phyloP scores from a whole-genome alignment of 208 protist species.

The Trypanosomatidae sp. region DNA sequence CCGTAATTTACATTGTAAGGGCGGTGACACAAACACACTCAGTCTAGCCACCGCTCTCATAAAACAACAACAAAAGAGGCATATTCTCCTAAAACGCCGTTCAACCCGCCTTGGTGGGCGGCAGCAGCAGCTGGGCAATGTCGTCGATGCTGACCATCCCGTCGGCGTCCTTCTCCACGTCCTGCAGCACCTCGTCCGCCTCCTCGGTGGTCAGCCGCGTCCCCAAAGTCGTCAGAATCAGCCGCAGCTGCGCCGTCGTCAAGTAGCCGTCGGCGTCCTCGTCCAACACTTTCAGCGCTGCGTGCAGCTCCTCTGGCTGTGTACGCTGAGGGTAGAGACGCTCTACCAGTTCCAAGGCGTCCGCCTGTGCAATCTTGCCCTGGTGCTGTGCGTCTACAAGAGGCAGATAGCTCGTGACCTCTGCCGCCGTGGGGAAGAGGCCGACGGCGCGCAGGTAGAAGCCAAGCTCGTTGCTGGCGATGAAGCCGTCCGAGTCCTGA shows the following conservation, averaged over 20 bases:
- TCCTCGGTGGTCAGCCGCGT: constrained; percentile 90
- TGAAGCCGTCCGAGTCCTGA: constrained; percentile 97
- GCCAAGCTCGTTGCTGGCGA: constrained; percentile 97
- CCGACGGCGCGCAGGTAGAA: constrained; percentile 98
- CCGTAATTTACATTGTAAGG: no score
- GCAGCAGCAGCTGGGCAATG: constrained; percentile 64
- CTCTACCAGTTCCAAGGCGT: constrained; percentile 70
- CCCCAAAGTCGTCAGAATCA: constrained; percentile 94
- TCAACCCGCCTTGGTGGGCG: no score
- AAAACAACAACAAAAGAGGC: no score
- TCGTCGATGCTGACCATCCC: constrained; percentile 85
- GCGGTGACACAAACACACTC: no score
- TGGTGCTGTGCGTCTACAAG: constrained; percentile 95
- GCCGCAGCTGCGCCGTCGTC: constrained; percentile 91
- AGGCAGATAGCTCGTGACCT: constrained; percentile 95
- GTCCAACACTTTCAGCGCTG: constrained; percentile 96
- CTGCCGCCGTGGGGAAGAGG: constrained; percentile 94
- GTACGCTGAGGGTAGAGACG: constrained; percentile 55
- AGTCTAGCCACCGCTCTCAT: no score
- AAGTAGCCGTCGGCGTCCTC: constrained; percentile 93
- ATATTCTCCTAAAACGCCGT: no score
- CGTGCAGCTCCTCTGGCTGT: constrained; percentile 77
- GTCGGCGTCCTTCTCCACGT: constrained; percentile 84
- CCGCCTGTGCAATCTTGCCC: constrained; percentile 93
- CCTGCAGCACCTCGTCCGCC: constrained; percentile 77